These are phyloP conservation scores for Phytomonas sp. DNA, from an alignment of 208 protist genomes.

Conservation along the genomic window DNA sequence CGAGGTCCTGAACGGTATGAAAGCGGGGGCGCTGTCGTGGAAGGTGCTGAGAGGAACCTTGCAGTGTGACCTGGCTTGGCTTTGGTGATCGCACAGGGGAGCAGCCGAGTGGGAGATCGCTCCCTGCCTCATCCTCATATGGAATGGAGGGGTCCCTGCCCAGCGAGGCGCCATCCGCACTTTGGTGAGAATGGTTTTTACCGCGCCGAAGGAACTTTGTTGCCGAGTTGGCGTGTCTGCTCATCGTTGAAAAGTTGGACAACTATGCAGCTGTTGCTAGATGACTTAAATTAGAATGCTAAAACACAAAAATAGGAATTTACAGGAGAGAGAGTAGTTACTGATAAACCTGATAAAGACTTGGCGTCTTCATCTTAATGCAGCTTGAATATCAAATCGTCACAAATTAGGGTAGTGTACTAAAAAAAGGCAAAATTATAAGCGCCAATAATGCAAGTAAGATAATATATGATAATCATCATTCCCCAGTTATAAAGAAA, in stretches of 20 bases:
- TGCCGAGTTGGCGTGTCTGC: background rate
- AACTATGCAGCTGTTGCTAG: background rate
- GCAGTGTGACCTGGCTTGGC: constrained; percentile 29
- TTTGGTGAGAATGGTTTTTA: background rate
- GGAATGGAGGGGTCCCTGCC: constrained; percentile 36
- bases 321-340: background rate
- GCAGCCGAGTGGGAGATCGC: constrained; percentile 10
- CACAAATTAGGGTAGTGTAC: background rate
- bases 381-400: too few relatives aligned
- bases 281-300: background rate
- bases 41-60: constrained; percentile 10
- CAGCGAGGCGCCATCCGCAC: background rate
- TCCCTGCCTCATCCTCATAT: constrained; percentile 39
- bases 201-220: background rate
- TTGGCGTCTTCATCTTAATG: too few relatives aligned
- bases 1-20: constrained; percentile 77
- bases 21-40: constrained; percentile 73
- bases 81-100: constrained; percentile 17
- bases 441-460: background rate
- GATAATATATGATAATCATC: constrained; percentile 1
- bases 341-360: background rate
- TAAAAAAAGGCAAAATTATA: background rate
- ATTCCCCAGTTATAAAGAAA: background rate
- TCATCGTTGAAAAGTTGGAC: background rate
- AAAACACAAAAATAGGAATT: background rate